These are phyloP conservation scores for Cladosporium sp. DNA, from an alignment of 2,329 filamentous ascomycete species.

Conservation along the genomic window DNA sequence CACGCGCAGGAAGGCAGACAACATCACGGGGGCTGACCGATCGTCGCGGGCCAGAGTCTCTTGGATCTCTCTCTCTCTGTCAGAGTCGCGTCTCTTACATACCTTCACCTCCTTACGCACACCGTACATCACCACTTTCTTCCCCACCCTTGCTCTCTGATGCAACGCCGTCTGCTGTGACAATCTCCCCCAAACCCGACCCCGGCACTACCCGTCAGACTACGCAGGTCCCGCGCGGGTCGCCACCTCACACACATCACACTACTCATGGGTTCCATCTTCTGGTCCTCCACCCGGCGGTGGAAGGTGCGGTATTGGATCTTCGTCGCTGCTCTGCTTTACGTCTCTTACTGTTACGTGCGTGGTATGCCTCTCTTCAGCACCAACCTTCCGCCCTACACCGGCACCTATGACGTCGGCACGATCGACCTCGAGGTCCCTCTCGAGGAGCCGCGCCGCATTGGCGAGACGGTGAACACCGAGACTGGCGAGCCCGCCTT, in stretches of 20 bases:
- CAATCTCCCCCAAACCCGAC: too few relatives aligned
- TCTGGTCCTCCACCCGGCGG: conserved; percentile 1
- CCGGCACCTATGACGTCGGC: conserved; percentile 38
- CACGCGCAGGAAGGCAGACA: too few relatives aligned
- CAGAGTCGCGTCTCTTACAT: too few relatives aligned
- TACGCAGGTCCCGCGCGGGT: neutral
- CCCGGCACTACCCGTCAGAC: too few relatives aligned
- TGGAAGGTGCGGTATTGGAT: conserved; percentile 7
- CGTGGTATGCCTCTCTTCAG: conserved; percentile 38
- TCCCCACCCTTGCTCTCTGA: too few relatives aligned
- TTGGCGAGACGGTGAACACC: conserved; percentile 34
- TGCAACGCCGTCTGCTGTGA: too few relatives aligned
- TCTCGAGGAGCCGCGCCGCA: conserved; percentile 29
- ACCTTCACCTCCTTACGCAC: too few relatives aligned
- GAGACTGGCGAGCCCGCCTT: conserved; percentile 36
- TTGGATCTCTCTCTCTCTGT: too few relatives aligned
- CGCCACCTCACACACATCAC: neutral
- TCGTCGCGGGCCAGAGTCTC: too few relatives aligned
- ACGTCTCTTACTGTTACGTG: conserved; percentile 32
- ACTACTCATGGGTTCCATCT: conserved; percentile 1
- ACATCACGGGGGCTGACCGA: too few relatives aligned
- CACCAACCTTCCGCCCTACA: conserved; percentile 36
- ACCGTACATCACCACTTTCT: too few relatives aligned
- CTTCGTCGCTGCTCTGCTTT: conserved; percentile 13
- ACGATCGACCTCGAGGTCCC: conserved; percentile 39